Evolutionary conservation across 2,329 filamentous ascomycete genomes (phyloP).

Genomic region (Hymenoscyphus linearis): DNA sequence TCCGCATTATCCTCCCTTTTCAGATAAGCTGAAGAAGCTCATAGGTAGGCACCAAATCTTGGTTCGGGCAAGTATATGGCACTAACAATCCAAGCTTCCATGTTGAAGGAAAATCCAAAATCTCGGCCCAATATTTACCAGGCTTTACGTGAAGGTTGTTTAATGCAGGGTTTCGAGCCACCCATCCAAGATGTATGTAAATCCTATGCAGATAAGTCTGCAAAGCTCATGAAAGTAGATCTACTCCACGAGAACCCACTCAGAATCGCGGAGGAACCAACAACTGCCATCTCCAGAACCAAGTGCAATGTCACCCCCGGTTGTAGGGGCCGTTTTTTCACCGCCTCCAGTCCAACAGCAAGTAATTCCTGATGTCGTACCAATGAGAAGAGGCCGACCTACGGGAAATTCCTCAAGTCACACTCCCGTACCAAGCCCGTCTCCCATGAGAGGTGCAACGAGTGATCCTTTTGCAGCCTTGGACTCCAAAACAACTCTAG

Average conservation of each 20-base stretch:
- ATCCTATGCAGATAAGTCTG: background rate
- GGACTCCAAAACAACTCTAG: constrained; percentile 57
- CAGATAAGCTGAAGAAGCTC: constrained; percentile 79
- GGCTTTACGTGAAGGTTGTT: constrained; percentile 78
- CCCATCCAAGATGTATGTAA: constrained; percentile 82
- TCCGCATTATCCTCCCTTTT: constrained; percentile 82
- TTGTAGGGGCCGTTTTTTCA: constrained; percentile 76
- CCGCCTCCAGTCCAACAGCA: constrained; percentile 67
- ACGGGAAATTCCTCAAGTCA: constrained; percentile 44
- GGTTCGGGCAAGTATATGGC: background rate
- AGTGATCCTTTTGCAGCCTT: constrained; percentile 88
- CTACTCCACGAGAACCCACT: constrained; percentile 59
- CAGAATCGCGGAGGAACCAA: constrained; percentile 56
- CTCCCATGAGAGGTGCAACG: constrained; percentile 62
- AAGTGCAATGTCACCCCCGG: constrained; percentile 45
- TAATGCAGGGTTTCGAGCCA: constrained; percentile 80
- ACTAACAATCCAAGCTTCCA: constrained; percentile 56
- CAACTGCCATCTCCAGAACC: constrained; percentile 52
- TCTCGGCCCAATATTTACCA: constrained; percentile 88
- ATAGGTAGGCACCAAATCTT: constrained; percentile 60
- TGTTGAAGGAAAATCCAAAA: constrained; percentile 78
- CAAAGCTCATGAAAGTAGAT: constrained; percentile 47
- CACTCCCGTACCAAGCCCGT: constrained; percentile 54
- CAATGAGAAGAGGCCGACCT: constrained; percentile 86
- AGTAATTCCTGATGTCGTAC: constrained; percentile 79